Evolutionary conservation across 805 yeast genomes (phyloP).

Genomic region (Ogataea henricii): DNA sequence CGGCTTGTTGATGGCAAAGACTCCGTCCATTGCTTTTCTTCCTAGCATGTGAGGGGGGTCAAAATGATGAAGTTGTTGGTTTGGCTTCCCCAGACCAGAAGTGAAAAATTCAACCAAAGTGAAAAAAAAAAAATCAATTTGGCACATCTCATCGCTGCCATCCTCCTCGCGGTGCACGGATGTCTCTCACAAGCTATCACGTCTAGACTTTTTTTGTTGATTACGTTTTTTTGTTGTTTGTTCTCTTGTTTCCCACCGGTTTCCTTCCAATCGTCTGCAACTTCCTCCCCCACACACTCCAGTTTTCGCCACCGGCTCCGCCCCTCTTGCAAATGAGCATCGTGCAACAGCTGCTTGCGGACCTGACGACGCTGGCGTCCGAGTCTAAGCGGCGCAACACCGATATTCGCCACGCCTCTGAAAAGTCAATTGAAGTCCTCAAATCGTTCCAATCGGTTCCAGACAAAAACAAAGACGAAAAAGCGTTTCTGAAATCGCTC

Average conservation of each 20-base stretch:
- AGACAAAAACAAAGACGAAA: conserved; percentile 19
- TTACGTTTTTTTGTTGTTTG: conserved; percentile 3
- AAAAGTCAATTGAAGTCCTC: conserved; percentile 50
- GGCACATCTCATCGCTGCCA: too few species aligned
- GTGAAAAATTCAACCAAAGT: too few species aligned
- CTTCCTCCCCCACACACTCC: too few species aligned
- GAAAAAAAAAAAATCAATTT: too few species aligned
- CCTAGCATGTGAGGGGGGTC: conserved; percentile 3
- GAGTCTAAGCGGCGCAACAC: conserved; percentile 73
- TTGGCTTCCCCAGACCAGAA: too few species aligned
- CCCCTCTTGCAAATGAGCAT: conserved; percentile 47
- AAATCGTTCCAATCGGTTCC: conserved; percentile 32
- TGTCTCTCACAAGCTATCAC: not conserved
- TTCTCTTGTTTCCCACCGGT: not conserved
- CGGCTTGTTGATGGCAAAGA: conserved; percentile 91
- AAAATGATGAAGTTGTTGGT: too few species aligned
- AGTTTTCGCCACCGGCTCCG: too few species aligned
- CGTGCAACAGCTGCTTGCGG: conserved; percentile 52
- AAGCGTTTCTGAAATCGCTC: conserved; percentile 28
- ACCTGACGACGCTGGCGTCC: conserved; percentile 58
- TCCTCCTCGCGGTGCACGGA: conserved; percentile 4
- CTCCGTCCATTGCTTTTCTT: conserved; percentile 70
- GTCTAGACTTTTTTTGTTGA: conserved; percentile 5
- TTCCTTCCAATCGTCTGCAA: not conserved
- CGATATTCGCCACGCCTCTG: conserved; percentile 63